Evolutionary conservation across 352 stramenopile genomes (phyloP), one percentile per base, ranked within the genome.

Genomic region (Thalassiosira hispida): DNA sequence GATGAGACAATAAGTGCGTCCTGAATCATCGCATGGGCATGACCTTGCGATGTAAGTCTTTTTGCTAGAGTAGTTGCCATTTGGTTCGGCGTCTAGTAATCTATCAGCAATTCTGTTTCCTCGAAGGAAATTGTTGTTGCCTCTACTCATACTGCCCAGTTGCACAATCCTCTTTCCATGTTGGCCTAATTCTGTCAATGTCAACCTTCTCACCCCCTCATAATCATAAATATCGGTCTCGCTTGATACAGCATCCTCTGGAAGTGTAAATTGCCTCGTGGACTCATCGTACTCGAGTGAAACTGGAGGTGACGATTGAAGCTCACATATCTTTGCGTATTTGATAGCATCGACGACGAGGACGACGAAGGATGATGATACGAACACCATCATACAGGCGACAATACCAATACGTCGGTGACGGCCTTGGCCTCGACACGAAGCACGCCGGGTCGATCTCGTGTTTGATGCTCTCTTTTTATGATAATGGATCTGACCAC

Each of bases 241-340:
- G 20, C 33, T 42, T 20, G 20, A 25, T 38, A 23, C 59, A 31
- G 53, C 42, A 20, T 42, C 1, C 16, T 62, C 44, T 11, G 55
- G 9, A 3, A 79, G 20, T 46, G 61, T 71, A 74, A 73, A 73
- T 52, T 52, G n/a, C 23, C 64, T 33, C 1, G 40, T 71, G 20
- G 46, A 38, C 18, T 31, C 7, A 49, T 83, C 61, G 33, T 74
- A 83, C 29, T 83, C 52, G 23, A 83, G 44, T 20, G 63, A 33
- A 33, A 83, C 67, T n/a, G 61, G 6, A 0, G 49, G 60, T 16
- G 75, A 66, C 42, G 31, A 49, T 47, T 61, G 46, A 7, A 83
- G 66, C 53, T 60, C 20, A 59, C 75, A 83, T 20, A 83, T 64
- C 44, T 70, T 73, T 2, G 64, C 25, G 40, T 74, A 83, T n/a